Evolutionary conservation across 176 grass and related monocot species (phyloP), one percentile per base, ranked within the genome.

Genomic region (Triticum monococcum): DNA sequence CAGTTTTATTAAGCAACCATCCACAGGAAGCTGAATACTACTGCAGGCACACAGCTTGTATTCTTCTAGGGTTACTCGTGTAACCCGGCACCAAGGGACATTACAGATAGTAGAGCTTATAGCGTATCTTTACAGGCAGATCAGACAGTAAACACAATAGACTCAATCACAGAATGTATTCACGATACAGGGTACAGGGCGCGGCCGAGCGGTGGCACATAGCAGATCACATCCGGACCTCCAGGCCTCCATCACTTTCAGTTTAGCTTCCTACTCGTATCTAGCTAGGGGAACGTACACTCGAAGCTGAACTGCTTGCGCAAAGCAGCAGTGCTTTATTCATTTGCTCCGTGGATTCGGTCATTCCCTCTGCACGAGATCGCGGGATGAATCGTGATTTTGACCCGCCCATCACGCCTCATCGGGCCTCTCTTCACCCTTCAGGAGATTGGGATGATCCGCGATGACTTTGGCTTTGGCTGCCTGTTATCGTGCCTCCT

Each of bases 401-500:
- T 5, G 66, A 20, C 65, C 12, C 14, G 31, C 32, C 17, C 33
- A 22, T 12, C 36, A 7, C 4, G 14, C 43, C 14, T 20, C 43
- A 14, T 87, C 6, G 22, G 46, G 13, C 32, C 14, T 79, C 79
- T 7, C 40, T 43, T 0, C 50, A 6, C 50, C 16, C 14, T 88
- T 90, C 68, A 95, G 41, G 85, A 81, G 66, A 95, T 95, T 12
- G 75, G 88, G 52, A 95, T 78, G 84, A 90, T 24, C 1, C 14
- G 43, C 12, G 71, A 74, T 16, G 87, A 83, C 5, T 89, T 89
- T 0, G 79, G 81, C 56, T 75, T 89, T 0, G 73, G 81, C 56
- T 75, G 87, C 32, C 85, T 74, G 0, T 41, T 72, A 38, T 83
- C 25, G 9, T 20, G 56, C 20, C 90, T 73, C 70, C 38, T 85